Evolutionary conservation across 1,284 basidiomycete species (phyloP), one percentile per base, ranked within the genome.

Genomic region (Rhizopogon parksii): DNA sequence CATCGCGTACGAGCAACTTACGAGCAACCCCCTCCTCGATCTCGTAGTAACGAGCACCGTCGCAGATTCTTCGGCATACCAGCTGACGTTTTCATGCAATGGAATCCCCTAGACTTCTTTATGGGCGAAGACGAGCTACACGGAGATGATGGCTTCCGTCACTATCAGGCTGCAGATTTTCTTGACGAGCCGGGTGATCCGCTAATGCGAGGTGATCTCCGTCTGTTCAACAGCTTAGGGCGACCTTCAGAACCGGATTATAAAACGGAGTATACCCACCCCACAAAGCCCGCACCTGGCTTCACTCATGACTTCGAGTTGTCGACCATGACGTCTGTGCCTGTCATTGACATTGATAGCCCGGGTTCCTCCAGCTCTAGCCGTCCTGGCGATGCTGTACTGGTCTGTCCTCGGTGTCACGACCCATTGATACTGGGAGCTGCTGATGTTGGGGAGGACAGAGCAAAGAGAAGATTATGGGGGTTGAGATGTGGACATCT

Each of bases 401-500:
- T 88, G 21, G 78, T 82, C 6, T 88, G 85, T 56, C 81, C 81
- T 12, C 70, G 66, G 7, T 88, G 85, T 57, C 63, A 72, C 27
- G 77, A 81, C 49, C 79, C 81, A 0, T 71, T 88, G 3, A 62
- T 82, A 21, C 59, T 72, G 12, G 67, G 66, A 19, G 66, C 65
- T 9, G 64, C 64, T 2, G 68, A 68, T 8, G 54, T 59, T n/a
- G 66, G 65, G 19, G 68, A 69, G 27, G 71, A 66, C 38, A 63
- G 60, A 19, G 68, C 68, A 40, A 65, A 64, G 35, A 68, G 71
- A 49, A 72, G 75, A 40, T 66, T 88, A 3, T 88, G 84, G 85
- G 79, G 76, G 2, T 65, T 89, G 50, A 72, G 83, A 36, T 89
- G 86, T 52, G 86, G 86, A 0, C 86, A 89, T 60, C 67, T 89